These are phyloP conservation scores for Cladophialophora carrionii DNA, from an alignment of 2,329 filamentous ascomycete species.

Conservation along the genomic window DNA sequence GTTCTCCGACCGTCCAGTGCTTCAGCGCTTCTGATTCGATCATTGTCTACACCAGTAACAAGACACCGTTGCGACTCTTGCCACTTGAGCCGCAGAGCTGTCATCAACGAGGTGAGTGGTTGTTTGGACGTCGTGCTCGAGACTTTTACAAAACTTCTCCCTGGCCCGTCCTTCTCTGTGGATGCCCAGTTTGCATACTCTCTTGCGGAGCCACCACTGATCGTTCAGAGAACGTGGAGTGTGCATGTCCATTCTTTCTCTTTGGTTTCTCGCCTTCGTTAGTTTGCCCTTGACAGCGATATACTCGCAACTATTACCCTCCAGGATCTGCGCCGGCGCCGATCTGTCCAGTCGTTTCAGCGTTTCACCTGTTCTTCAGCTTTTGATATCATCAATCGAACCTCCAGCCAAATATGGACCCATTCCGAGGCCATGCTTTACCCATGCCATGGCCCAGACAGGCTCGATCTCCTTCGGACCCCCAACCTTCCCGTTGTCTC, in stretches of 20 bases:
- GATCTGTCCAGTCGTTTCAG: background rate
- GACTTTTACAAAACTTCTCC: background rate
- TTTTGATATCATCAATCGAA: background rate
- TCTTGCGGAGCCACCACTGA: background rate
- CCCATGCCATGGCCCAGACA: background rate
- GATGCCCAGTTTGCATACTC: background rate
- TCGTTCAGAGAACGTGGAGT: background rate
- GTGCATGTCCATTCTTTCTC: background rate
- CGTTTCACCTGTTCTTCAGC: background rate
- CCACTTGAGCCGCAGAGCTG: background rate
- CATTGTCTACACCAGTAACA: background rate
- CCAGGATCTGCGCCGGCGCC: background rate
- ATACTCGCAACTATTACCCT: background rate
- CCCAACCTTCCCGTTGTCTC: background rate
- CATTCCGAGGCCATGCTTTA: background rate
- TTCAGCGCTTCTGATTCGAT: constrained; percentile 6
- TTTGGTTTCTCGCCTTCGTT: background rate
- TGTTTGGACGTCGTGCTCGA: background rate
- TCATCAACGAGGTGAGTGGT: background rate
- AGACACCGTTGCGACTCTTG: background rate
- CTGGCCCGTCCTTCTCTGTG: background rate
- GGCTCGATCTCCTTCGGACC: background rate
- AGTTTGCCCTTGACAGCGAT: background rate
- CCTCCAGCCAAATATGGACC: background rate
- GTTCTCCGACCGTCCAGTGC: background rate